Base-by-base conservation (phyloP, 768 basidiomycete species). In the Cystofilobasidium macerans region DNA sequence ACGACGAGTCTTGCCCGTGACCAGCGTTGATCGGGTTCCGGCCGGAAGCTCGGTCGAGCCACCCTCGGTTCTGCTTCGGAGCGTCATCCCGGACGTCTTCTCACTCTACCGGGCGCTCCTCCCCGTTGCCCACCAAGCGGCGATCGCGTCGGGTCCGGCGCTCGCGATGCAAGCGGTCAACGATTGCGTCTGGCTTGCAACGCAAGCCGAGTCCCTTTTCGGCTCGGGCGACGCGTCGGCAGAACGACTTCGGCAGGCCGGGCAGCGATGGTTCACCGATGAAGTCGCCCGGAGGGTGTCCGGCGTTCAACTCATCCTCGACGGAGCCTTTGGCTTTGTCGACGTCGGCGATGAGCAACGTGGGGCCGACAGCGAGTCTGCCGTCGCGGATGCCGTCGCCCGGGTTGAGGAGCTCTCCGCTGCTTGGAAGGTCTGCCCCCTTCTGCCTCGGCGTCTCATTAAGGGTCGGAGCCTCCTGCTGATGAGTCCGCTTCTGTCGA, bases 41-140 rank as follows among this genome's bases (percentile, higher is more conserved):
- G 24, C 26, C 42, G 61, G 65, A 53, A 63, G 30, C 6, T 12
- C 4, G 38, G 33, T 47, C 40, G 62, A 28, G 59, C 42, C 26
- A 3, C 80, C 35, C 71, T 33, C 74, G 71, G 86, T 86, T 13
- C 78, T 76, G 1, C 76, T 85, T 26, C 78, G 92, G 30, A 72
- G 82, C 51, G 82, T 85, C 69, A 80, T 85, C 22, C 78, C 83
- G 2, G 81, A 85, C 22, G 79, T 85, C 2, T 78, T 94, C 62
- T 90, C 93, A 62, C 77, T 95, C 12, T 87, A 85, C 76, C 82
- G 86, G 51, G 88, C 88, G 1, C 74, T 95, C 30, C 84, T 87
- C 73, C 89, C 89, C 16, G 80, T 87, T 42, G 79, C 80, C 38
- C 83, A 83, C 67, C 75, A 78, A 0, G 71, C 78, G 42, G 77